Evolutionary conservation across 192 early-diverging fungal species (phyloP), one percentile per base, ranked within the genome.

Genomic region (Thoreauomyces humboldtii): DNA sequence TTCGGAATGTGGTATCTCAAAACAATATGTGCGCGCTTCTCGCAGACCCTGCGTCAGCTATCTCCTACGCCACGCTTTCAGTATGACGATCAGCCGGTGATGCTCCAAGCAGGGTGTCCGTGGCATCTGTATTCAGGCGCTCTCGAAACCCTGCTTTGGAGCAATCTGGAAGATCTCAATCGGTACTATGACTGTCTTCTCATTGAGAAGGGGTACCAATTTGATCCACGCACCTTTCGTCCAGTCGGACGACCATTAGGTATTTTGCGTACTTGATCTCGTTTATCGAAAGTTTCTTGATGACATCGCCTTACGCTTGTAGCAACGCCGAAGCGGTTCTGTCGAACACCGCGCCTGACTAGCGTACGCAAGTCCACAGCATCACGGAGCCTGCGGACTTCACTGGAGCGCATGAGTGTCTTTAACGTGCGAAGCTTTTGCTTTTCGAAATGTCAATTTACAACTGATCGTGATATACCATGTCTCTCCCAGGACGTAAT

Each of bases 111-210:
- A 14, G 55, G 19, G 5, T 57, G 32, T 1, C 61, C 61, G 9
- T 63, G 61, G 61, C 50, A 24, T 11, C 25, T 63, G 17, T 63
- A 63, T 33, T 31, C 29, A 12, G 61, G 48, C 11, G 46, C 48
- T 27, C 4, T 63, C 7, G 61, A 27, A 34, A 19, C 17, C 0
- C 22, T 63, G 35, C 46, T 63, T 46, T 63, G 53, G 24, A 63
- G 61, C 50, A 63, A 63, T 24, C 15, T 51, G 29, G 61, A 63
- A 36, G 61, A 63, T 25, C n/a, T 63, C 34, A 14, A 33, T 14
- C 46, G 61, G 3, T 24, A 41, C 4, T 51, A 33, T 32, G 61
- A 63, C 21, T 24, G 7, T 1, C 17, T n/a, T 4, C 19, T 52
- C 28, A 25, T 63, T 27, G 47, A 63, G 24, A 31, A 53, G 47